A percentile compares a stretch with the other conserved stretches of the same genome.
phyloP scores from a whole-genome alignment of 192 early-diverging fungal species.

The Pilobolus umbonatus region DNA sequence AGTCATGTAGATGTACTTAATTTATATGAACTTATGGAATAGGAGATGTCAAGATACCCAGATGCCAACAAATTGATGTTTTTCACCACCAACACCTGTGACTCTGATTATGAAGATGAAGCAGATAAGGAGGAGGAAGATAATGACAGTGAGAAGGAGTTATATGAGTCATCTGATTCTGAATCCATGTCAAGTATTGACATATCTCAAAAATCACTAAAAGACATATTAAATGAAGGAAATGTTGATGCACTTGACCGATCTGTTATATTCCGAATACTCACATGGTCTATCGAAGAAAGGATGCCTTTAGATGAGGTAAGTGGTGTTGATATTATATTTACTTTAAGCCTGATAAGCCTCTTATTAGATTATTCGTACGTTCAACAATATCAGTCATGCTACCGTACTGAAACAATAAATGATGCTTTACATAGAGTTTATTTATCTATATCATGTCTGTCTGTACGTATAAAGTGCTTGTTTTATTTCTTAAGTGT shows the following conservation, averaged over 20 bases:
- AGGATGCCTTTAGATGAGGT: constrained; percentile 1
- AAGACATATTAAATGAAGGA: not conserved
- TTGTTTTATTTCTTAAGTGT: too few relatives aligned
- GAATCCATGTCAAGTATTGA: too few relatives aligned
- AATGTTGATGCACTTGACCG: not conserved
- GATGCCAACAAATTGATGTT: constrained; percentile 14
- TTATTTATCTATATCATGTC: too few relatives aligned
- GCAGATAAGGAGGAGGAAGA: not conserved
- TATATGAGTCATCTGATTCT: not conserved
- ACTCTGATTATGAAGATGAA: not conserved
- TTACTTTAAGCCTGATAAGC: too few relatives aligned
- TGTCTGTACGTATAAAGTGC: too few relatives aligned
- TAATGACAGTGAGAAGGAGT: not conserved
- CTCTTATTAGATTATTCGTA: too few relatives aligned
- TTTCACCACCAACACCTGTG: not conserved
- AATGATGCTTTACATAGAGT: too few relatives aligned
- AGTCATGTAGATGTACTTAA: not conserved
- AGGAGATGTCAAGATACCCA: constrained; percentile 14
- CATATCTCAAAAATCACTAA: not conserved
- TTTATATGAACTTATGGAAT: not conserved
- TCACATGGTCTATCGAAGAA: constrained; percentile 8
- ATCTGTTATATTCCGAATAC: not conserved
- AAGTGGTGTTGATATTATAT: too few relatives aligned
- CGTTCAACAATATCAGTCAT: too few relatives aligned
- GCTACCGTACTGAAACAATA: too few relatives aligned